Evolutionary conservation across 108 stramenopile genomes (phyloP).

Genomic region (Pseudonitzschia delicatissima): DNA sequence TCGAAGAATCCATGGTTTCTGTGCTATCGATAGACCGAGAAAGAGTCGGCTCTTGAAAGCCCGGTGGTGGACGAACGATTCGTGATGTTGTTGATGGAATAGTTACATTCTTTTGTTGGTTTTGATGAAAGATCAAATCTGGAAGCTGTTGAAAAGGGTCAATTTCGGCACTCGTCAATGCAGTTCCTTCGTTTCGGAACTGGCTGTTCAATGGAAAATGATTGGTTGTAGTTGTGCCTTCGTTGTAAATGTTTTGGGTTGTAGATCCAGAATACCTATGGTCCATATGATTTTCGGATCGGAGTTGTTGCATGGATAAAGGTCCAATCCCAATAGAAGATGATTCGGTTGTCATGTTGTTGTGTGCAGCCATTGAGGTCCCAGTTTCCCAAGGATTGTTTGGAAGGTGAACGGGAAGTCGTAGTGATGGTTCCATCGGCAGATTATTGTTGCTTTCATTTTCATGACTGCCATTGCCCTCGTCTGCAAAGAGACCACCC

Average conservation of each 20-base stretch:
- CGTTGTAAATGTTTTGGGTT: too few relatives aligned
- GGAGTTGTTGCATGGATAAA: too few relatives aligned
- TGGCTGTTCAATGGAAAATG: too few relatives aligned
- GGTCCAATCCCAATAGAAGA: too few relatives aligned
- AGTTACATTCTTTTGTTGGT: neutral
- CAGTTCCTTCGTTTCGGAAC: too few relatives aligned
- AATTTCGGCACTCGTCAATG: too few relatives aligned
- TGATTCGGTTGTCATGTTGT: too few relatives aligned
- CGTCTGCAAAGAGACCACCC: constrained; percentile 50
- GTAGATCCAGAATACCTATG: too few relatives aligned
- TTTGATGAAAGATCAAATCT: neutral
- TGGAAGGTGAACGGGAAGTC: constrained; percentile 10
- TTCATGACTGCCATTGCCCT: constrained; percentile 15
- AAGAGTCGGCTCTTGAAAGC: neutral
- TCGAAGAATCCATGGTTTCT: too few relatives aligned
- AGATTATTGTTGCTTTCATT: neutral
- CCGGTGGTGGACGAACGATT: constrained; percentile 3
- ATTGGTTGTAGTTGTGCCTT: too few relatives aligned
- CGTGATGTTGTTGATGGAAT: neutral
- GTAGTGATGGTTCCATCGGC: neutral
- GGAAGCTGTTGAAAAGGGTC: neutral
- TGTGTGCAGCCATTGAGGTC: neutral
- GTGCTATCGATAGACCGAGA: neutral
- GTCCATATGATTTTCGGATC: too few relatives aligned
- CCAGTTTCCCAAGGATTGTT: constrained; percentile 26